Base-by-base conservation (phyloP, 2,329 filamentous ascomycete species). In the Monosporascus cannonballus region DNA sequence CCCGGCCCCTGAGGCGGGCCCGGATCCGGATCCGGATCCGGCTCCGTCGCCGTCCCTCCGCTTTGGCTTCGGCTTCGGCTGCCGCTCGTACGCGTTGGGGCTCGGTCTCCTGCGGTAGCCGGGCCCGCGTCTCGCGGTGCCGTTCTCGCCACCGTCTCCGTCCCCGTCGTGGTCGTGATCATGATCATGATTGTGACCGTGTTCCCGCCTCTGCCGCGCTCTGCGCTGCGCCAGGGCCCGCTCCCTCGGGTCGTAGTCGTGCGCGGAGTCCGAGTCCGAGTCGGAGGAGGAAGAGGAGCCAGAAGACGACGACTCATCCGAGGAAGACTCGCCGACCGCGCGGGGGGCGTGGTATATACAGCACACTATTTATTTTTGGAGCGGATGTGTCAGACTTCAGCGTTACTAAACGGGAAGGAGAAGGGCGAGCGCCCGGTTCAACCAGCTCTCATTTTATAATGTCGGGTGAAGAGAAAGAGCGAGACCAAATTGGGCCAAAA, bases 341-440 rank as follows among this genome's bases (percentile, higher is more conserved):
- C 87, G 88, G 6, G 90, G 86, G 55, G 88, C 88, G 74, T 96
- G 93, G 73, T 96, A 99, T 70, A 99, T 99, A 71, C 94, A 99
- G 79, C 94, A 99, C n/a, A 97, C 94, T 96, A 56, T 54, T 25
- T 27, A n/a, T 18, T 20, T 30, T 27, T 17, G 17, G 5, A 18
- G 15, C 2, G 18, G 52, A 14, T 54, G 48, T 18, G 49, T 25
- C 49, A 46, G 55, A n/a, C 1, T 14, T n/a, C 9, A 11, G 1
- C 27, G 27, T 30, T 11, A 30, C 9, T 4, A 30, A 30, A 30
- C 9, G 9, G 9, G 27, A 30, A 4, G 27, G 27, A 9, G 27
- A 4, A 30, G 6, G 4, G 27, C 9, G 27, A 11, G 27, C 9
- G 27, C 27, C 9, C 4, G 9, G 27, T 11, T 30, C 27, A 4